A percentile compares a stretch with the other conserved stretches of the same genome.
Evolutionary conservation across 441 rosid species (phyloP).

Genomic region (Populus trichocarpa): DNA sequence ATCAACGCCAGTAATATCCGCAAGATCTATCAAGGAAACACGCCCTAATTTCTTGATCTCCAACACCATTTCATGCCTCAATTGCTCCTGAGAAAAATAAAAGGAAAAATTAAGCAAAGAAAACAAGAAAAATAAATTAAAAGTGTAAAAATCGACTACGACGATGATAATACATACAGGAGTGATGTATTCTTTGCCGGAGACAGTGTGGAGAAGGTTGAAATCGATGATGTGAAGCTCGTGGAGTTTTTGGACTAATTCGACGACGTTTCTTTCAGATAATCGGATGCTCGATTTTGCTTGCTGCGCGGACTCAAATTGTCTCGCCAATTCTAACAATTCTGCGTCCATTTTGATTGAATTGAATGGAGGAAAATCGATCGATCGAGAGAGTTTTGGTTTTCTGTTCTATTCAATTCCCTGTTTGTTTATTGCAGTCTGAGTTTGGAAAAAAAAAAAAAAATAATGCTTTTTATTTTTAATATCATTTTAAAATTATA

Average conservation of each 20-base stretch:
- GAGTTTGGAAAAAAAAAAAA: no score
- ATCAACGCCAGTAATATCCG: constrained; percentile 80
- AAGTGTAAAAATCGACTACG: neutral
- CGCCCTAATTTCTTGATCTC: constrained; percentile 75
- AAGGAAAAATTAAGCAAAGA: neutral
- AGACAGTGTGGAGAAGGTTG: constrained; percentile 95
- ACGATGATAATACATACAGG: constrained; percentile 33
- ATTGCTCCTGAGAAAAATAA: constrained; percentile 54
- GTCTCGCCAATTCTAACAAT: constrained; percentile 79
- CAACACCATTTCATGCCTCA: constrained; percentile 63
- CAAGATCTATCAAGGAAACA: constrained; percentile 79
- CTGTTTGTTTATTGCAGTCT: neutral
- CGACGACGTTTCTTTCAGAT: constrained; percentile 94
- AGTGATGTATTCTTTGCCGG: constrained; percentile 95
- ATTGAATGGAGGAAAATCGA: neutral
- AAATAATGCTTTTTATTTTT: no score
- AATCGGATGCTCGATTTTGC: constrained; percentile 87
- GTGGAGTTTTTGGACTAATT: constrained; percentile 91
- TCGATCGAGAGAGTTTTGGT: neutral
- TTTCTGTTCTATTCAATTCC: neutral
- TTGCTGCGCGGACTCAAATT: constrained; percentile 92
- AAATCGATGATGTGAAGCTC: constrained; percentile 91
- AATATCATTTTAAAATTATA: no score
- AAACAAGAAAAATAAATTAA: neutral
- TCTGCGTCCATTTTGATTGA: constrained; percentile 74